These are phyloP conservation scores for Cladosporium colombiae DNA, from an alignment of 2,329 filamentous ascomycete genomes.

Conservation along the genomic window DNA sequence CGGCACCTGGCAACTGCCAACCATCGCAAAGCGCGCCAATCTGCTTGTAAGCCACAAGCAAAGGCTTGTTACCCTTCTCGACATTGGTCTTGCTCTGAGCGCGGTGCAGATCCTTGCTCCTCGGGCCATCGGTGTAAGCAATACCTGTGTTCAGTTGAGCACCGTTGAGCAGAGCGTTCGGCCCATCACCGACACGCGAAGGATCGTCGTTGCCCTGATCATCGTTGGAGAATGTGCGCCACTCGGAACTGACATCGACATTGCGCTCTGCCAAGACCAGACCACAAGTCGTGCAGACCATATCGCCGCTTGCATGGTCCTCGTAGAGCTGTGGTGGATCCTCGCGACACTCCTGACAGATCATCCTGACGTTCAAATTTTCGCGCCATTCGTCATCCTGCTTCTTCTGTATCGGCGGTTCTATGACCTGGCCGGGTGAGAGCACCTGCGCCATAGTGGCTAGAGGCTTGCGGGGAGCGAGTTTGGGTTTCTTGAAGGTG, in stretches of 20 bases:
- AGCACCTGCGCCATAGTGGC: conserved; percentile 40
- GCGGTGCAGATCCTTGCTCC: conserved; percentile 74
- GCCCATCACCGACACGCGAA: conserved; percentile 93
- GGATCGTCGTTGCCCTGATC: conserved; percentile 96
- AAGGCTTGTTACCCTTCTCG: conserved; percentile 79
- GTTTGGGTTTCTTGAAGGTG: conserved; percentile 25
- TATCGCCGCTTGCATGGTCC: conserved; percentile 88
- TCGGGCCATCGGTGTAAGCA: conserved; percentile 72
- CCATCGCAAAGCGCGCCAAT: conserved; percentile 86
- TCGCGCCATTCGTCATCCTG: conserved; percentile 64
- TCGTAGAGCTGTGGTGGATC: conserved; percentile 89
- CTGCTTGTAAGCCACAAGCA: conserved; percentile 82
- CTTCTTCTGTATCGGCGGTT: conserved; percentile 36
- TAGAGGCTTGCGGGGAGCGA: conserved; percentile 33
- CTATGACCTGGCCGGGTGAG: conserved; percentile 48
- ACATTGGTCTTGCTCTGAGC: conserved; percentile 79
- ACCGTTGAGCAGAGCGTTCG: conserved; percentile 85
- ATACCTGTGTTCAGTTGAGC: conserved; percentile 88
- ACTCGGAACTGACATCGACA: conserved; percentile 95
- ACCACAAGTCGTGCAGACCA: conserved; percentile 89
- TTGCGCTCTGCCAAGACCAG: conserved; percentile 87
- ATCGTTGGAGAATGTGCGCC: conserved; percentile 98
- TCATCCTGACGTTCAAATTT: conserved; percentile 81
- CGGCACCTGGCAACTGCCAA: conserved; percentile 76
- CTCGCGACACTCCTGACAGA: conserved; percentile 89